phyloP scores from a whole-genome alignment of 345 rosid species.

The Hibiscus tridactylites region DNA sequence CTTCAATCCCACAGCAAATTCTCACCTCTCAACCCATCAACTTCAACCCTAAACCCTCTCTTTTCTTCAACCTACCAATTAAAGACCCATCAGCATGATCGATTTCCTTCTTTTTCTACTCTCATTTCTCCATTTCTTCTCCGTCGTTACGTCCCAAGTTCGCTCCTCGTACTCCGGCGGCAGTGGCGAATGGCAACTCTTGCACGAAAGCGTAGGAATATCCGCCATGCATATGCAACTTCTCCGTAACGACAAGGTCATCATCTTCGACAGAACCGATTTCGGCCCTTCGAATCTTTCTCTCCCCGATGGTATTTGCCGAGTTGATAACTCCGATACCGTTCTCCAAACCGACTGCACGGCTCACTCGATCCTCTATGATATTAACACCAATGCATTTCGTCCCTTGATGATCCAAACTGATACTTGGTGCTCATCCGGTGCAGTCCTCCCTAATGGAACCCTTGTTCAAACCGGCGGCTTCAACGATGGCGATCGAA shows the following conservation, averaged over 20 bases:
- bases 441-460: slow-evolving; percentile 53
- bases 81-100: slow-evolving; percentile 9
- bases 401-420: slow-evolving; percentile 59
- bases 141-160: background rate
- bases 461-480: slow-evolving; percentile 81
- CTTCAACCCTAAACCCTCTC: background rate
- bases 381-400: slow-evolving; percentile 35
- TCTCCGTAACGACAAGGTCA: slow-evolving; percentile 55
- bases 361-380: slow-evolving; percentile 77
- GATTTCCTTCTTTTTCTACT: slow-evolving; percentile 18
- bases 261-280: slow-evolving; percentile 79
- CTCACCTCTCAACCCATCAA: background rate
- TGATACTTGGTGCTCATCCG: slow-evolving; percentile 93
- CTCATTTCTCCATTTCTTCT: slow-evolving; percentile 7
- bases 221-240: slow-evolving; percentile 97
- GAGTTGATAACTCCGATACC: slow-evolving; percentile 32
- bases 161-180: background rate
- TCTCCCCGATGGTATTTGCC: slow-evolving; percentile 41
- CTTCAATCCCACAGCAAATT: background rate
- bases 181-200: slow-evolving; percentile 43
- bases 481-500: slow-evolving; percentile 56
- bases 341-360: slow-evolving; percentile 52
- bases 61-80: background rate
- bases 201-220: slow-evolving; percentile 60
- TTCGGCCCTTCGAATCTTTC: slow-evolving; percentile 66